phyloP scores from a whole-genome alignment of 805 yeast species.

The Cyberlindnera saturnus region DNA sequence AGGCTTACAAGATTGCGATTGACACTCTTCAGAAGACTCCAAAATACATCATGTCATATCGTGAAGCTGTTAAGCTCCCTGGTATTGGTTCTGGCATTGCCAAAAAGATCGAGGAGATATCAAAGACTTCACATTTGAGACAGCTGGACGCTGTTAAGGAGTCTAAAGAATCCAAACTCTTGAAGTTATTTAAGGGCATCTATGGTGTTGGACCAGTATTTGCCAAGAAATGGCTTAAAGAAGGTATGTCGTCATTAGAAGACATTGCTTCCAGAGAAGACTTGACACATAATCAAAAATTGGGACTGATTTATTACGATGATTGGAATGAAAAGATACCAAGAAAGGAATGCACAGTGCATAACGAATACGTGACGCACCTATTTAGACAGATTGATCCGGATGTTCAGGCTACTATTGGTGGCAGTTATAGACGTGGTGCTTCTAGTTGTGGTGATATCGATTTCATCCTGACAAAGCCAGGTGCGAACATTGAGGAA shows the following conservation, averaged over 20 bases:
- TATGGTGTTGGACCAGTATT: constrained; percentile 44
- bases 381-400: constrained; percentile 28
- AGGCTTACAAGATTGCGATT: constrained; percentile 41
- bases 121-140: constrained; percentile 28
- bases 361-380: constrained; percentile 28
- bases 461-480: constrained; percentile 41
- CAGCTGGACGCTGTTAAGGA: constrained; percentile 17
- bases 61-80: constrained; percentile 34
- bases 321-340: constrained; percentile 43
- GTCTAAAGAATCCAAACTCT: constrained; percentile 22
- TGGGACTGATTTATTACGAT: constrained; percentile 40
- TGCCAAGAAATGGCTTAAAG: constrained; percentile 35
- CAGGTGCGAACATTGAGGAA: constrained; percentile 23
- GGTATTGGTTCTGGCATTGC: constrained; percentile 38
- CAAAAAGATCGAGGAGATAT: constrained; percentile 39
- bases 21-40: constrained; percentile 27
- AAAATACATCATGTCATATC: constrained; percentile 26
- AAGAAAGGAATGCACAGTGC: constrained; percentile 38
- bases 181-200: constrained; percentile 33
- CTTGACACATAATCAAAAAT: constrained; percentile 24
- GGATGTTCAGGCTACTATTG: constrained; percentile 29
- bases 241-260: constrained; percentile 33
- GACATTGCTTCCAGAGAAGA: constrained; percentile 29
- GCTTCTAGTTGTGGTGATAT: constrained; percentile 43
- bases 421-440: constrained; percentile 52